Evolutionary conservation across 306 rosid genomes (phyloP).

Genomic region (Medicago lupulina): DNA sequence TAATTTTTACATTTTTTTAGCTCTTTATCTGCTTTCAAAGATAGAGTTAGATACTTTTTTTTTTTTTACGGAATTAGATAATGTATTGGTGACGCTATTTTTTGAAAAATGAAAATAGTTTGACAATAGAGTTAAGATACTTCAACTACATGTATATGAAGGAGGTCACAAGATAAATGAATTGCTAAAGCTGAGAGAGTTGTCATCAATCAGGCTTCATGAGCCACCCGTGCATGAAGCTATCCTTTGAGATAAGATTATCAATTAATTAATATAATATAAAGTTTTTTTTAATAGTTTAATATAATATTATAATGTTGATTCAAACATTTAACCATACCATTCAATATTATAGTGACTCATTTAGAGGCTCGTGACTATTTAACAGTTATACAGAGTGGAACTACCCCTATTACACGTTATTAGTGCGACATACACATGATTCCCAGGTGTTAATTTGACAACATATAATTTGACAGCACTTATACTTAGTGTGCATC

Average conservation of each 20-base stretch:
- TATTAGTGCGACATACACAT: background rate
- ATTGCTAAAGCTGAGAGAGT: background rate
- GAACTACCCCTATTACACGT: background rate
- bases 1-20: no score
- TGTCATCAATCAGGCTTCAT: slow-evolving; percentile 26
- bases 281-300: background rate
- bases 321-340: slow-evolving; percentile 34
- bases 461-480: background rate
- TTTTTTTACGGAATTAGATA: no score
- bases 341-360: slow-evolving; percentile 28
- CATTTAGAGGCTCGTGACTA: slow-evolving; percentile 6
- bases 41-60: no score
- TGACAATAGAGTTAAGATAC: background rate
- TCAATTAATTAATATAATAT: slow-evolving; percentile 9
- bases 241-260: background rate
- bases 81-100: no score
- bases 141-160: background rate
- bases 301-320: slow-evolving; percentile 3
- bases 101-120: no score
- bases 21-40: no score
- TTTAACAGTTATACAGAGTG: background rate
- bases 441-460: slow-evolving; percentile 1
- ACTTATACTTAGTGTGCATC: background rate
- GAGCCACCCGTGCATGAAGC: slow-evolving; percentile 39
- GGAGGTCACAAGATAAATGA: slow-evolving; percentile 12